Evolutionary conservation across 148 eudicot genomes (phyloP), one percentile per base, ranked within the genome.

Genomic region (Talinum fruticosum): DNA sequence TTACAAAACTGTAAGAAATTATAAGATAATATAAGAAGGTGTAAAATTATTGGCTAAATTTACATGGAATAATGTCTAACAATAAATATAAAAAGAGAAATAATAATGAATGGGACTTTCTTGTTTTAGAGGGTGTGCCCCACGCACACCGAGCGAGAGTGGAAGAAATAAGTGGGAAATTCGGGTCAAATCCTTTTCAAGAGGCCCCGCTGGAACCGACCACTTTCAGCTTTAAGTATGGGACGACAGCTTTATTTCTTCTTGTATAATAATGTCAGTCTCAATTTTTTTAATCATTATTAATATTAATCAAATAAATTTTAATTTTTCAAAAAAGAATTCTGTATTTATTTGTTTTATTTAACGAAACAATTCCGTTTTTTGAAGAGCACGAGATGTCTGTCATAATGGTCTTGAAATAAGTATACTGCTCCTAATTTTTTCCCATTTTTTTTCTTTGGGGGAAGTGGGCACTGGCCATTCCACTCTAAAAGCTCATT

Each of bases 361-460:
- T 38, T 29, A 72, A 5, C 51, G 49, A 73, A 70, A 66, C 72
- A 76, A 81, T 62, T 76, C 62, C 62, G 6, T 33, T 74, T 73
- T 78, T 78, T 47, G 82, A 69, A 64, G 36, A 82, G 85, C 85
- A 78, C 85, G 85, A 82, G 82, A 82, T 82, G 85, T 82, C 85
- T 82, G 76, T 82, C 78, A 82, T 78, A 82, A 75, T 79, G 76
- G 82, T 47, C 62, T 82, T 74, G 72, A 78, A 78, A 74, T 78
- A 78, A 82, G 81, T 79, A 82, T 78, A 4, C 36, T 76, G 74
- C 62, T 64, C 12, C 72, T 54, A 21, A 38, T 61, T 64, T 69
- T 35, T 8, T 37, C 23, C 35, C 34, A 0, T 26, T 47, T 44
- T 71, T 26, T 13, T 35, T 37, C 38, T 47, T 75, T 16, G 45